Evolutionary conservation across 208 protist genomes (phyloP).

Genomic region (Leptomonas seymouri): DNA sequence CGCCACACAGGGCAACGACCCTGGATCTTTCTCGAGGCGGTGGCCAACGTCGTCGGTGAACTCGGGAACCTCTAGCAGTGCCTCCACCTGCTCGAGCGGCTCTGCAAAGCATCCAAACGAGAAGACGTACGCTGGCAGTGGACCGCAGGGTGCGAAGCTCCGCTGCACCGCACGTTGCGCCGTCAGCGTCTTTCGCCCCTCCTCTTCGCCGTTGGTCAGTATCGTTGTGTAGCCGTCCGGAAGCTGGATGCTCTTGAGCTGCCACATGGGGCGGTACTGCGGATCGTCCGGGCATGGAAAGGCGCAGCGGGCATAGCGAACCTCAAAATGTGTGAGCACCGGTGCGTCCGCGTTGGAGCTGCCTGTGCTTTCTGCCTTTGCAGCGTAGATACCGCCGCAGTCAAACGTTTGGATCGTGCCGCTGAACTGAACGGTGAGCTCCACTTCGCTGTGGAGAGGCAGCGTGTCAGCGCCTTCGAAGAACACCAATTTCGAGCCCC

Average conservation of each 20-base stretch:
- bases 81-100: constrained; percentile 14
- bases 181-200: constrained; percentile 26
- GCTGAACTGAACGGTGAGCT: constrained; percentile 50
- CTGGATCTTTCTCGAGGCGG: neutral
- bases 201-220: constrained; percentile 42
- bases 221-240: constrained; percentile 40
- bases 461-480: constrained; percentile 49
- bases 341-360: constrained; percentile 11
- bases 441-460: constrained; percentile 44
- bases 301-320: constrained; percentile 71
- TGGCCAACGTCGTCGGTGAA: neutral
- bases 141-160: constrained; percentile 48
- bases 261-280: constrained; percentile 65
- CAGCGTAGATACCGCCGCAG: constrained; percentile 67
- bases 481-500: constrained; percentile 57
- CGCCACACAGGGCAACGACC: neutral
- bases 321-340: constrained; percentile 85
- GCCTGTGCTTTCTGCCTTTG: constrained; percentile 5
- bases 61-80: neutral
- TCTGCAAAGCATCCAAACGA: constrained; percentile 54
- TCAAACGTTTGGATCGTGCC: constrained; percentile 54
- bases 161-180: constrained; percentile 34
- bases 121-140: constrained; percentile 75
- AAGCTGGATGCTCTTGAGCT: constrained; percentile 56
- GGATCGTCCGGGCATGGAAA: constrained; percentile 86